Conservation (phyloP, 2,329 filamentous ascomycete species). For the Ophiostoma tasmaniense region DNA sequence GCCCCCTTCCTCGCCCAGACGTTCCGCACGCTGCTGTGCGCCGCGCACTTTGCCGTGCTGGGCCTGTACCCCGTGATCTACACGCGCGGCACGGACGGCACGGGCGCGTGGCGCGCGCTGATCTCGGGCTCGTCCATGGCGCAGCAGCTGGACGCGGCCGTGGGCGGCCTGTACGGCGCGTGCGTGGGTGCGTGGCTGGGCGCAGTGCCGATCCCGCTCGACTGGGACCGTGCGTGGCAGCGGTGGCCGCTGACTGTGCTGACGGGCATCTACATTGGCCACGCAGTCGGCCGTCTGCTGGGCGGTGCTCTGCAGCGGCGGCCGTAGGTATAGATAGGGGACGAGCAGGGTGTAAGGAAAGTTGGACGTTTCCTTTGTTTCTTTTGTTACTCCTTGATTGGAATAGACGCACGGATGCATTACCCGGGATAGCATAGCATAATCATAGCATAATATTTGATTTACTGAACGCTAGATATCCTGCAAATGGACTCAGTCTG, state of each 20-base stretch:
- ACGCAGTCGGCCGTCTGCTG: slow-evolving; percentile 58
- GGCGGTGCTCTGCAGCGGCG: slow-evolving; percentile 38
- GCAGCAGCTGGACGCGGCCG: slow-evolving; percentile 65
- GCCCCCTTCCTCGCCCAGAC: slow-evolving; percentile 80
- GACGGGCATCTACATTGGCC: slow-evolving; percentile 72
- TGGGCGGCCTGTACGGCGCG: slow-evolving; percentile 71
- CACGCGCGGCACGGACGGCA: slow-evolving; percentile 66
- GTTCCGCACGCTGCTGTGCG: slow-evolving; percentile 68
- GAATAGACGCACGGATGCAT: background rate
- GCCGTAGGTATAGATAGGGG: too few species aligned
- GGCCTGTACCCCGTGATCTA: slow-evolving; percentile 75
- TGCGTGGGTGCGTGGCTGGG: slow-evolving; percentile 83
- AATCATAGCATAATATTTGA: background rate
- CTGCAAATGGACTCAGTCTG: too few species aligned
- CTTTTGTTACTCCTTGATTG: background rate
- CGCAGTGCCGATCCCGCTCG: slow-evolving; percentile 87
- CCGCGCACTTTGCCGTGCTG: slow-evolving; percentile 73
- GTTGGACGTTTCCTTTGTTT: too few species aligned
- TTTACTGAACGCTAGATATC: background rate
- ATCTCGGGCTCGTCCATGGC: slow-evolving; percentile 48
- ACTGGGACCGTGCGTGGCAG: slow-evolving; percentile 99
- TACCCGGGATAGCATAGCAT: background rate
- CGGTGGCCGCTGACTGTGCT: slow-evolving; percentile 92
- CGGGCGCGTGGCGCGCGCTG: slow-evolving; percentile 58
- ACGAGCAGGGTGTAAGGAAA: background rate